A percentile compares a stretch with the other conserved stretches of the same genome.
Conservation (phyloP, 2,329 filamentous ascomycete genomes). For the Fusarium kyushuense region DNA sequence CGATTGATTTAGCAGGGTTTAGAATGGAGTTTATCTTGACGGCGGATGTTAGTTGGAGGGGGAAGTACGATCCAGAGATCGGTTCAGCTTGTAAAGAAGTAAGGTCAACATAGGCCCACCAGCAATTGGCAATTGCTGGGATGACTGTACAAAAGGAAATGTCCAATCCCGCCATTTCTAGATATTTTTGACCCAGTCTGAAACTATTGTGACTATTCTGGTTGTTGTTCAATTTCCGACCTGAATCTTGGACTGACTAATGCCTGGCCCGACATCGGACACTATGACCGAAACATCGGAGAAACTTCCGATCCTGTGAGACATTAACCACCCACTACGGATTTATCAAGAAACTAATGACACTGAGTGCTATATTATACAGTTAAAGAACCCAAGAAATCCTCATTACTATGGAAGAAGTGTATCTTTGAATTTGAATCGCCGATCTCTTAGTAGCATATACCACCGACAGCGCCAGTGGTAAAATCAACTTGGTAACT, state of each 20-base stretch:
- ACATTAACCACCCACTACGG: background rate
- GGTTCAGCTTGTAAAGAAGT: background rate
- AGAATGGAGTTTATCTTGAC: background rate
- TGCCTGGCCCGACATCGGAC: conserved; percentile 19
- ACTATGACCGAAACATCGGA: conserved; percentile 20
- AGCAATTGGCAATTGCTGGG: background rate
- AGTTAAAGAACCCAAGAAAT: too few relatives aligned
- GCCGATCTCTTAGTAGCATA: background rate
- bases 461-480: too few relatives aligned
- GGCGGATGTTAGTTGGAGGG: background rate
- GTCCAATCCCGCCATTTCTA: background rate
- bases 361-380: too few relatives aligned
- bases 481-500: background rate
- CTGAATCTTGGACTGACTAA: background rate
- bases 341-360: too few relatives aligned
- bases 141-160: background rate
- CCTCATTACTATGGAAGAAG: background rate
- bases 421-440: background rate
- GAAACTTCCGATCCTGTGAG: conserved; percentile 8
- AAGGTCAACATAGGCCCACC: background rate
- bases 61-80: conserved; percentile 1
- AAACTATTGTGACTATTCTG: background rate
- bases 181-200: background rate
- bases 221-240: background rate
- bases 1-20: background rate